Evolutionary conservation across 352 stramenopile genomes (phyloP).

Genomic region (Phytophthora brassicae): DNA sequence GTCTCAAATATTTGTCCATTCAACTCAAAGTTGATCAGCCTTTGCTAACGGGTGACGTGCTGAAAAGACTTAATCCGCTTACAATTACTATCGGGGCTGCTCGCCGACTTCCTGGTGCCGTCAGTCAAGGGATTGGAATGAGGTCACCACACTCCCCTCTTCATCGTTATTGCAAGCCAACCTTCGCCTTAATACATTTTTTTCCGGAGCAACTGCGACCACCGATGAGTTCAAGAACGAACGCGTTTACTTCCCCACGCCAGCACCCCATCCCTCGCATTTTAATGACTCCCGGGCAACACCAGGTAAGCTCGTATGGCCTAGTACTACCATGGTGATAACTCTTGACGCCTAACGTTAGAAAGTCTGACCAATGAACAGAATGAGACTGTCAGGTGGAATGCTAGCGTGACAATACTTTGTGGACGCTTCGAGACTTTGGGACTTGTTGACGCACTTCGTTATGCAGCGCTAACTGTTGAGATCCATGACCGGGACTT

Average conservation of each 20-base stretch:
- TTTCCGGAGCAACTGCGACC: slow-evolving; percentile 40
- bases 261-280: slow-evolving; percentile 25
- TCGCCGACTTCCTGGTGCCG: slow-evolving; percentile 53
- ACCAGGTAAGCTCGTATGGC: slow-evolving; percentile 32
- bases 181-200: slow-evolving; percentile 59
- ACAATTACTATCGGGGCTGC: slow-evolving; percentile 52
- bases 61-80: slow-evolving; percentile 64
- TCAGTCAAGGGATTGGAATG: slow-evolving; percentile 16
- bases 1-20: slow-evolving; percentile 53
- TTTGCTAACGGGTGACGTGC: slow-evolving; percentile 41
- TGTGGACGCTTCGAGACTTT: slow-evolving; percentile 38
- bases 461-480: slow-evolving; percentile 38
- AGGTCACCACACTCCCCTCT: slow-evolving; percentile 45
- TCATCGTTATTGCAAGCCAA: slow-evolving; percentile 47
- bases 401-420: slow-evolving; percentile 60
- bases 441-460: slow-evolving; percentile 55
- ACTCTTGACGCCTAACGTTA: background rate
- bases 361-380: slow-evolving; percentile 10
- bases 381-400: slow-evolving; percentile 37
- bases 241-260: background rate
- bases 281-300: slow-evolving; percentile 37
- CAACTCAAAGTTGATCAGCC: slow-evolving; percentile 52
- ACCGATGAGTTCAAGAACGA: background rate
- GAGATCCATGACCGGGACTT: slow-evolving; percentile 79
- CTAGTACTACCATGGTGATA: background rate